Evolutionary conservation across 768 basidiomycete genomes (phyloP), one percentile per base, ranked within the genome.

Genomic region (Xanthoconium purpureum): DNA sequence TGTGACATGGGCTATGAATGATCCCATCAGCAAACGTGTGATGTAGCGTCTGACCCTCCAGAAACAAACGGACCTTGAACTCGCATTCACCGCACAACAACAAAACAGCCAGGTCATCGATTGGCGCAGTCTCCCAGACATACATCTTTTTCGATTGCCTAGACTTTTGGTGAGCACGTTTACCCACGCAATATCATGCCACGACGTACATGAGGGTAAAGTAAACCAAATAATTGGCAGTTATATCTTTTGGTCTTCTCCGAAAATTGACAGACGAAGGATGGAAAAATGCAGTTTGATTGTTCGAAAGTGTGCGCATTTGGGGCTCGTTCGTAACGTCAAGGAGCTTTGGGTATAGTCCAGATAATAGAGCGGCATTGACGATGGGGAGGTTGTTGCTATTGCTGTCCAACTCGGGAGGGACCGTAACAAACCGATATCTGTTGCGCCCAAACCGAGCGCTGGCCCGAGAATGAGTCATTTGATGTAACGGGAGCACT

Each of bases 111-210:
- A 90, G 71, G 62, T 96, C 91, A 59, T 97, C 91, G 9, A 91
- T 83, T 6, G 94, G 91, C 7, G 91, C 86, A 0, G 89, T 93
- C 71, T 98, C 96, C 94, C 94, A 97, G 17, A 82, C 90, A 72
- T 92, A 96, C 29, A 95, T 73, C 69, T 85, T 93, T 74, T 93
- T 97, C 8, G 94, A 95, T 67, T 94, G 93, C 92, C 94, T 94
- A 51, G 45, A 57, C 33, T 49, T 43, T 28, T 28, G 12, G 45
- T 62, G 40, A 61, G 57, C 20, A 65, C 14, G 5, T 24, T 46
- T 24, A 32, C 24, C 6, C 18, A 54, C 38, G 28, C 6, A 24
- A 20, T 17, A 7, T 13, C 24, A 32, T 40, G 29, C 49, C 48
- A 18, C 36, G 18, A 70, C 80, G 58, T 61, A 91, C 91, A 94